Percentiles rank a stretch among this genome's conserved stretches.
Conservation (phyloP, 1,284 basidiomycete genomes). For the Leccinum subrobustum region DNA sequence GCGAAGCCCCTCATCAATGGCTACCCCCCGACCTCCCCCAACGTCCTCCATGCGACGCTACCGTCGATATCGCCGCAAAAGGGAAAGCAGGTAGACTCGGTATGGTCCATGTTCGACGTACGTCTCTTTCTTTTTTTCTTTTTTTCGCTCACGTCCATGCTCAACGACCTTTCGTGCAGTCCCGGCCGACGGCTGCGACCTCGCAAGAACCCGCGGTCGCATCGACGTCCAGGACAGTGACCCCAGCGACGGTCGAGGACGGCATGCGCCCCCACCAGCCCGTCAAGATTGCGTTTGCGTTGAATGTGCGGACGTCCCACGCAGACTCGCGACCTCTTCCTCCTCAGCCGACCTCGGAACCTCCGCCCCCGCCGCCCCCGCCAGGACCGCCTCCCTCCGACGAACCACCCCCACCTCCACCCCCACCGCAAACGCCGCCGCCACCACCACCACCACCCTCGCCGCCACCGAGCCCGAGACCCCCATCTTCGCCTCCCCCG, state of each 20-base stretch:
- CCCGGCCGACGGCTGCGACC: constrained; percentile 6
- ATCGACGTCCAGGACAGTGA: constrained; percentile 14
- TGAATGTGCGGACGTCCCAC: constrained; percentile 28
- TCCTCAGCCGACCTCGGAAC: constrained; percentile 29
- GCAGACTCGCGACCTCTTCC: constrained; percentile 29
- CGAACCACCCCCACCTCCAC: not conserved
- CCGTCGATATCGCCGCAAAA: constrained; percentile 26
- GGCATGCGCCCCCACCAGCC: constrained; percentile 30
- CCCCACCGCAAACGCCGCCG: constrained; percentile 23
- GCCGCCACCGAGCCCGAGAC: not conserved
- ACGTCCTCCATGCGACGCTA: constrained; percentile 3
- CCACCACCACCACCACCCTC: constrained; percentile 1
- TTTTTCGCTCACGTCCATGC: not conserved
- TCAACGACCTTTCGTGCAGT: constrained; percentile 14
- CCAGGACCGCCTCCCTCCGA: constrained; percentile 28
- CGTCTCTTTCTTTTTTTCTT: constrained; percentile 5
- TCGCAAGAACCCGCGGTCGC: constrained; percentile 12
- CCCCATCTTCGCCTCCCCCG: not conserved
- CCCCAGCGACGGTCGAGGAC: constrained; percentile 23
- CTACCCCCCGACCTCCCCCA: constrained; percentile 24
- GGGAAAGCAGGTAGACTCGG: constrained; percentile 22
- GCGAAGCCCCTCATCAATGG: too few relatives aligned
- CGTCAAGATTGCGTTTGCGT: constrained; percentile 32
- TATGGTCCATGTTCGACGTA: constrained; percentile 26
- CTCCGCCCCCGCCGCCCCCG: constrained; percentile 32